Conservation (phyloP, 306 rosid genomes). For the Purshia tridentata region DNA sequence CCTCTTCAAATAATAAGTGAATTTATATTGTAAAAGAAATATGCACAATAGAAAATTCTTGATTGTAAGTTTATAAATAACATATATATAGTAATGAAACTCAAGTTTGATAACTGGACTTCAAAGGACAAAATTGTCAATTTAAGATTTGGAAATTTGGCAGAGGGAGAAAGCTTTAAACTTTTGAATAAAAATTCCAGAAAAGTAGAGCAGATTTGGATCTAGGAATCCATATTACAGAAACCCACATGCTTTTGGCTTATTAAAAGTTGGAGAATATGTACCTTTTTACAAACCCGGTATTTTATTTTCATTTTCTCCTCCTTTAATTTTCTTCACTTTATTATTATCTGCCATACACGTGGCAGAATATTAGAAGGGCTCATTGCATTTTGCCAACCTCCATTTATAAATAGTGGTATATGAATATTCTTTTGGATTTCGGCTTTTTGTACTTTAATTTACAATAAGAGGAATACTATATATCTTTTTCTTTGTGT, state of each 20-base stretch:
- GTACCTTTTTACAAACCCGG: slow-evolving; percentile 40
- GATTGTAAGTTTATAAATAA: no score
- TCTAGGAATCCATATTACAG: slow-evolving; percentile 62
- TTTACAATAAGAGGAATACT: no score
- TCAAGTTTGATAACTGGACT: neutral
- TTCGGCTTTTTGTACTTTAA: neutral
- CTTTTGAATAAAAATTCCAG: slow-evolving; percentile 28
- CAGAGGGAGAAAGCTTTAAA: slow-evolving; percentile 22
- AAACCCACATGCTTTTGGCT: slow-evolving; percentile 67
- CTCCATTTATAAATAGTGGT: slow-evolving; percentile 17
- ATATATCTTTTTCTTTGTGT: no score
- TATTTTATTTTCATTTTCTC: slow-evolving; percentile 28
- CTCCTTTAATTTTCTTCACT: slow-evolving; percentile 15
- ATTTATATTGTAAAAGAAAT: no score
- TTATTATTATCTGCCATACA: slow-evolving; percentile 34
- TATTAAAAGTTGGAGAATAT: slow-evolving; percentile 72
- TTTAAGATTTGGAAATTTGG: slow-evolving; percentile 12
- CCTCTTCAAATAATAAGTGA: no score
- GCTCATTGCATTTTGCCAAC: slow-evolving; percentile 32
- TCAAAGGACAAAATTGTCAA: slow-evolving; percentile 24
- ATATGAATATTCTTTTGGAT: slow-evolving; percentile 50
- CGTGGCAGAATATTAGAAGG: slow-evolving; percentile 34
- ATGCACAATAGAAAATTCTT: no score
- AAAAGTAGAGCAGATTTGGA: slow-evolving; percentile 51
- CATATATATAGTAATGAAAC: no score